phyloP scores from a whole-genome alignment of 1,284 basidiomycete species.

The Pseudozyma thailandica region DNA sequence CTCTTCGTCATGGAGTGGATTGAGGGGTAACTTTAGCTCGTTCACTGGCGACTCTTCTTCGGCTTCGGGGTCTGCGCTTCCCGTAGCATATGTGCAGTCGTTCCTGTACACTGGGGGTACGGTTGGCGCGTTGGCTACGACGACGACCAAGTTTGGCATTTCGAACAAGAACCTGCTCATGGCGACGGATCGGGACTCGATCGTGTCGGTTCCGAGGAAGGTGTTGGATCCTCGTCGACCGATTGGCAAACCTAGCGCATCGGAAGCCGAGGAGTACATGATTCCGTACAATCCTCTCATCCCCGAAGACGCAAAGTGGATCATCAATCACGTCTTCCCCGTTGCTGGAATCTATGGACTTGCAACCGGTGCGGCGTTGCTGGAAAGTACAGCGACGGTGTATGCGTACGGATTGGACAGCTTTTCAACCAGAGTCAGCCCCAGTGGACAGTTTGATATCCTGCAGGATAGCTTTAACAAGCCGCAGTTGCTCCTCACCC shows the following conservation, averaged over 20 bases:
- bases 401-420: conserved; percentile 87
- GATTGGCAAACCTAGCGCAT: conserved; percentile 76
- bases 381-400: conserved; percentile 92
- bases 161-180: conserved; percentile 89
- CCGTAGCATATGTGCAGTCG: conserved; percentile 74
- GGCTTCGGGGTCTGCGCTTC: conserved; percentile 2
- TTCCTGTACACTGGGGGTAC: conserved; percentile 76
- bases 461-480: conserved; percentile 85
- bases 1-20: conserved; percentile 23
- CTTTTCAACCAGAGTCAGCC: conserved; percentile 83
- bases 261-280: conserved; percentile 86
- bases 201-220: conserved; percentile 80
- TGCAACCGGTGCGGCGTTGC: conserved; percentile 81
- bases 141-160: conserved; percentile 82
- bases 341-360: conserved; percentile 70
- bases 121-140: conserved; percentile 78
- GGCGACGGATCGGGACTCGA: conserved; percentile 79
- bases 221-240: conserved; percentile 87
- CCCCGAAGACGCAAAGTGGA: conserved; percentile 77
- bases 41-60: conserved; percentile 38
- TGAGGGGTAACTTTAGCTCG: conserved; percentile 43
- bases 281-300: conserved; percentile 84
- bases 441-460: conserved; percentile 89
- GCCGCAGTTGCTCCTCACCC: conserved; percentile 85
- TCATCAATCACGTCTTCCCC: conserved; percentile 80